A percentile compares a stretch with the other conserved stretches of the same genome.
Evolutionary conservation across 495 filamentous ascomycete species (phyloP).

Genomic region (Penicillium salamii): DNA sequence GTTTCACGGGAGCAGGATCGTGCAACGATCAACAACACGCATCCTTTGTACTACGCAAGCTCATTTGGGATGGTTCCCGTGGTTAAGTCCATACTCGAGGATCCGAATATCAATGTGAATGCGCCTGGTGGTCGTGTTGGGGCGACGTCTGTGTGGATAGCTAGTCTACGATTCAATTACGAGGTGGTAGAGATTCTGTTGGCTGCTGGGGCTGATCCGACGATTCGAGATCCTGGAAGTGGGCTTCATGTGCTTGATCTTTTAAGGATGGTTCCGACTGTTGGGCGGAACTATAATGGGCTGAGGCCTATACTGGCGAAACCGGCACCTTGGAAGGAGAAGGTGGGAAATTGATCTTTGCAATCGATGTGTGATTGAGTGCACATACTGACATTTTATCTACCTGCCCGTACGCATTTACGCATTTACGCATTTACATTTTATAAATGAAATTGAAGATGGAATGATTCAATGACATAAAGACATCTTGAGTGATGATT

Average conservation of each 20-base stretch:
- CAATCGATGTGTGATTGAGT: too few species aligned
- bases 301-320: not conserved
- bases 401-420: too few species aligned
- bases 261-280: slow-evolving; percentile 2
- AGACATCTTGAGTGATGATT: too few species aligned
- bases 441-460: too few species aligned
- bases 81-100: slow-evolving; percentile 16
- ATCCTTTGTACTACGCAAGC: slow-evolving; percentile 25
- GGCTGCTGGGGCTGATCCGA: slow-evolving; percentile 19
- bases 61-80: slow-evolving; percentile 23
- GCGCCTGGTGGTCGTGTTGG: slow-evolving; percentile 20
- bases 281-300: not conserved
- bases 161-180: slow-evolving; percentile 15
- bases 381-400: too few species aligned
- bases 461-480: too few species aligned
- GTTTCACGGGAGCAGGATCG: not conserved
- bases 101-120: slow-evolving; percentile 18
- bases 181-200: slow-evolving; percentile 17
- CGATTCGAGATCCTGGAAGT: slow-evolving; percentile 14
- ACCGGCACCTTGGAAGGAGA: slow-evolving; percentile 1
- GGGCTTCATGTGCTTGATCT: slow-evolving; percentile 8
- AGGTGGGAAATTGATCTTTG: too few species aligned
- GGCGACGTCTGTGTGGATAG: slow-evolving; percentile 20
- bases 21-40: slow-evolving; percentile 13
- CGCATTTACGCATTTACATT: too few species aligned